A percentile compares a stretch with the other conserved stretches of the same genome.
Conservation (phyloP, 2,329 filamentous ascomycete genomes). For the Elsinoe necatrix region DNA sequence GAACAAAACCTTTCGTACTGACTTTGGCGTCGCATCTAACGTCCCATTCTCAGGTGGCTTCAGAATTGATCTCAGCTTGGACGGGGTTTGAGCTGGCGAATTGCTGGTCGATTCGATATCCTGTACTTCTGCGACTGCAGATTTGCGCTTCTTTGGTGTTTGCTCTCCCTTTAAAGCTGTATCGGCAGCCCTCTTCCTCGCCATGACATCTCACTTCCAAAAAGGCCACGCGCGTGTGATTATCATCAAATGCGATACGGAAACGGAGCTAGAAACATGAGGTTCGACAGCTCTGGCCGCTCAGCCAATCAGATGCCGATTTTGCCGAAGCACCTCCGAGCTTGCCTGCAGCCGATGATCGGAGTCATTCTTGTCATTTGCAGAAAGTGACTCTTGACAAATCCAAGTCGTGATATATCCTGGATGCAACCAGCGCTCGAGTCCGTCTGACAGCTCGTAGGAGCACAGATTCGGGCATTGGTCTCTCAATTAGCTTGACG, state of each 20-base stretch:
- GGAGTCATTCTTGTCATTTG: constrained; percentile 2
- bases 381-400: neutral
- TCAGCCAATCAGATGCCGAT: constrained; percentile 10
- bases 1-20: constrained; percentile 40
- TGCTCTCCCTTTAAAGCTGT: neutral
- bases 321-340: constrained; percentile 6
- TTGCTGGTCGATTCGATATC: neutral
- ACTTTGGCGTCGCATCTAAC: constrained; percentile 34
- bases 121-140: neutral
- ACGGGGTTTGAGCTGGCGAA: constrained; percentile 25
- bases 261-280: neutral
- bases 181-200: constrained; percentile 15
- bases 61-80: constrained; percentile 28
- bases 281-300: neutral
- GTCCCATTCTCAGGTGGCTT: constrained; percentile 25
- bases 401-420: neutral
- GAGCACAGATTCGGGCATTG: too few relatives aligned
- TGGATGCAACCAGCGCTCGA: too few relatives aligned
- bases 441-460: too few relatives aligned
- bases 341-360: neutral
- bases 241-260: too few relatives aligned
- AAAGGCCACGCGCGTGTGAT: too few relatives aligned
- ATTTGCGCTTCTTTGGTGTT: constrained; percentile 15
- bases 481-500: too few relatives aligned
- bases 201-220: constrained; percentile 10